Conservation (phyloP, 1,284 basidiomycete genomes). For the Phenoliferia sp. region DNA sequence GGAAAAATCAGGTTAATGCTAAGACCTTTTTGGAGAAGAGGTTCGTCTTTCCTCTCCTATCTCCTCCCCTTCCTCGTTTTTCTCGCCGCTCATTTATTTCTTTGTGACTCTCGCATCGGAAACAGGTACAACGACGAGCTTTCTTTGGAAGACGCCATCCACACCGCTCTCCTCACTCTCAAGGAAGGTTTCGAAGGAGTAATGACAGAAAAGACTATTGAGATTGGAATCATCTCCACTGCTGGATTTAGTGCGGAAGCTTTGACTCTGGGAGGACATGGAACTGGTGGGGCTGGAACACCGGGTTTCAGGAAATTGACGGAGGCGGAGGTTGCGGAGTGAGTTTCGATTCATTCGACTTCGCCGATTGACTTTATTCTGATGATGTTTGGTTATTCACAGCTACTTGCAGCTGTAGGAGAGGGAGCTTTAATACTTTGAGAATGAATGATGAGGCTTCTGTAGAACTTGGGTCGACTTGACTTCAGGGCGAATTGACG, state of each 20-base stretch:
- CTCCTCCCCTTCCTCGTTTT: not conserved
- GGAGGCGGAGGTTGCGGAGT: conserved; percentile 92
- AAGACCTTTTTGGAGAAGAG: conserved; percentile 99
- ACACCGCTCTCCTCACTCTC: conserved; percentile 94
- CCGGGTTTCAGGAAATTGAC: conserved; percentile 88
- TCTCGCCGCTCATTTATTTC: not conserved
- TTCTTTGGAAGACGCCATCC: conserved; percentile 96
- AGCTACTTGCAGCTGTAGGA: conserved; percentile 10
- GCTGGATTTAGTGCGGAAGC: conserved; percentile 60
- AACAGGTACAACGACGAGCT: conserved; percentile 97
- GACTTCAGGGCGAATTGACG: too few species aligned
- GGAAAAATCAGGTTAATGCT: conserved; percentile 99
- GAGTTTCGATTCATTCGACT: conserved; percentile 1
- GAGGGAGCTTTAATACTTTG: not conserved
- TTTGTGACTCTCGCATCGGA: not conserved
- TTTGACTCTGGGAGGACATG: conserved; percentile 52
- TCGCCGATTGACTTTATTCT: too few species aligned
- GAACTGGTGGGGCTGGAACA: conserved; percentile 63
- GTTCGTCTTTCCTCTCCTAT: conserved; percentile 49
- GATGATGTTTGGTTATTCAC: not conserved
- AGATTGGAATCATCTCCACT: conserved; percentile 92
- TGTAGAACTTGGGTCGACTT: too few species aligned
- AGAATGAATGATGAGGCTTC: not conserved
- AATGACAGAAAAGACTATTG: conserved; percentile 99
- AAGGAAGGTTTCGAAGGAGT: conserved; percentile 92